A percentile compares a stretch with the other conserved stretches of the same genome.
Conservation (phyloP, 2,329 filamentous ascomycete genomes). For the Fragosphaeria purpurea region DNA sequence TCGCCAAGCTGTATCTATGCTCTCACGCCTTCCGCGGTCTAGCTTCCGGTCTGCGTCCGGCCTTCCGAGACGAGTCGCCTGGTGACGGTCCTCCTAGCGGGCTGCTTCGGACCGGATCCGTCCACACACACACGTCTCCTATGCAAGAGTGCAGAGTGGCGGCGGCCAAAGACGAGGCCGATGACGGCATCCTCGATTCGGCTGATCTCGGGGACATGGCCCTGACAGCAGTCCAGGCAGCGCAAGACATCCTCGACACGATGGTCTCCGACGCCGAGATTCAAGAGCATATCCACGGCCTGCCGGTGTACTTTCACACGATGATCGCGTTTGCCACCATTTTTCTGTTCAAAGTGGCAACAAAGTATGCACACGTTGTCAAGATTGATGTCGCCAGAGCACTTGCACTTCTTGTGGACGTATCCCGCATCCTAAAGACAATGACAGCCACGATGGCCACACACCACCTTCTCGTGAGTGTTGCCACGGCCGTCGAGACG, state of each 20-base stretch:
- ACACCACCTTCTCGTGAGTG: not conserved
- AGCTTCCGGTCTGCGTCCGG: not conserved
- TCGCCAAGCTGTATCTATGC: conserved; percentile 23
- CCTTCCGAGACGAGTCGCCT: no score
- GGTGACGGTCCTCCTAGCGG: no score
- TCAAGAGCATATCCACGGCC: not conserved
- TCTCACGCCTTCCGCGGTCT: conserved; percentile 21
- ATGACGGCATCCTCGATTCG: not conserved
- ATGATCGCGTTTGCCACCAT: conserved; percentile 1
- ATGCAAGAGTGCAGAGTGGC: no score
- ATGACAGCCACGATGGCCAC: not conserved
- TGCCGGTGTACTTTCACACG: conserved; percentile 2
- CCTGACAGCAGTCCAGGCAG: not conserved
- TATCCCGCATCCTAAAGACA: not conserved
- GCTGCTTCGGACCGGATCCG: no score
- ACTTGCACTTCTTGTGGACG: not conserved
- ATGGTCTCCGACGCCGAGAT: not conserved
- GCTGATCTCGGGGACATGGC: not conserved
- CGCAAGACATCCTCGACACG: not conserved
- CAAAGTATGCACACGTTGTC: not conserved
- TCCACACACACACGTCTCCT: no score
- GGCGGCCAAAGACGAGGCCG: not conserved
- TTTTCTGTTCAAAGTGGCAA: not conserved
- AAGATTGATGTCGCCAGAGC: not conserved
- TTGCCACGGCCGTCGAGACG: not conserved